These are phyloP conservation scores for Termitomyces sp. DNA, from an alignment of 768 basidiomycete genomes.

Conservation along the genomic window DNA sequence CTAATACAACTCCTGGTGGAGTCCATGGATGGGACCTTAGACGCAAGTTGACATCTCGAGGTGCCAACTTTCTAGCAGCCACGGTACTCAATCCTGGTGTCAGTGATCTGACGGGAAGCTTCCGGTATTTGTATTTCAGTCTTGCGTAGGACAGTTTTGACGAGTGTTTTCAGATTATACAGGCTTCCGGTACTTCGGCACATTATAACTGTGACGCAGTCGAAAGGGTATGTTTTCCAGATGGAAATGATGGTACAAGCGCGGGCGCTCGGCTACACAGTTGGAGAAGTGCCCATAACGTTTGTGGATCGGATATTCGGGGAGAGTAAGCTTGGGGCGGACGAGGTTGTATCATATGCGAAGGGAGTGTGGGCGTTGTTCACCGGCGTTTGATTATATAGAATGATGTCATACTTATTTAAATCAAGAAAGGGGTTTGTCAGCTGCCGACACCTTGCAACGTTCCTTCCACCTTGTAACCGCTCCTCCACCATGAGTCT, in stretches of 20 bases:
- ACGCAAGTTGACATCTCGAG: constrained; percentile 82
- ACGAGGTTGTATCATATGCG: constrained; percentile 83
- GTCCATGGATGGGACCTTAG: constrained; percentile 93
- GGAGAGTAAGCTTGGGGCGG: constrained; percentile 87
- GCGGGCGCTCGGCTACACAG: constrained; percentile 74
- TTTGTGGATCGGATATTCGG: constrained; percentile 94
- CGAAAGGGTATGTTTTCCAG: constrained; percentile 94
- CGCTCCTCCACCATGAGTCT: constrained; percentile 48
- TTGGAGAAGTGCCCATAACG: constrained; percentile 91
- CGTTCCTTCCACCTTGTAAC: no score
- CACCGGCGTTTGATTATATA: constrained; percentile 49
- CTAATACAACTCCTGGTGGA: constrained; percentile 70
- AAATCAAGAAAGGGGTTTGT: no score
- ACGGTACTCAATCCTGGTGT: constrained; percentile 83
- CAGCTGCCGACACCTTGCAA: constrained; percentile 19
- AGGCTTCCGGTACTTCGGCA: constrained; percentile 71
- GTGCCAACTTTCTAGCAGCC: constrained; percentile 88
- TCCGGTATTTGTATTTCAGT: constrained; percentile 48
- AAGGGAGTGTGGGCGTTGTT: constrained; percentile 86
- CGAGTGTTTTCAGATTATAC: constrained; percentile 54
- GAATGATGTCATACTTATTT: constrained; percentile 22
- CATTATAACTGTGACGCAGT: constrained; percentile 81
- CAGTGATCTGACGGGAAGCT: constrained; percentile 88
- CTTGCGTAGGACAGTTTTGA: neutral
- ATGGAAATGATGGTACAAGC: constrained; percentile 99